phyloP scores from a whole-genome alignment of 371 early-diverging fungal genomes.

The Mortierella sp. region DNA sequence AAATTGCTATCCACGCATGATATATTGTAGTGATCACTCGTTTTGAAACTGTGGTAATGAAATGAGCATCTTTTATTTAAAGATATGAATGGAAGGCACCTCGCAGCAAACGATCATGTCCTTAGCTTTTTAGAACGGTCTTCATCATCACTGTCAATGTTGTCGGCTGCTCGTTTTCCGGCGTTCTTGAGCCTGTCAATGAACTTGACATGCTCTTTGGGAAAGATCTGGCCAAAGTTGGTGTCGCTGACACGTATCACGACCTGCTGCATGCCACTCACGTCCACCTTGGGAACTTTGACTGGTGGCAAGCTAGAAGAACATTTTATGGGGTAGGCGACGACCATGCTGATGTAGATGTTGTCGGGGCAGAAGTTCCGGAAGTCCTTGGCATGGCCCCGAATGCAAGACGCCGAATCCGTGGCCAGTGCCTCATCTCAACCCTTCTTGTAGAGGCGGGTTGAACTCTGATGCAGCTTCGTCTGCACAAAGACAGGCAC shows the following conservation, averaged over 20 bases:
- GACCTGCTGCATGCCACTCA: constrained; percentile 27
- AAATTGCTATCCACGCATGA: too few relatives aligned
- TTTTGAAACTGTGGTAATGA: too few relatives aligned
- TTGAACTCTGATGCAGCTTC: constrained; percentile 28
- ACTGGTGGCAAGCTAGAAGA: constrained; percentile 17
- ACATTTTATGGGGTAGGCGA: constrained; percentile 39
- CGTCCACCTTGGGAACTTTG: constrained; percentile 18
- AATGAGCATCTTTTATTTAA: neutral
- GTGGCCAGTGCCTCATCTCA: constrained; percentile 29
- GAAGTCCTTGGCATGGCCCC: constrained; percentile 24
- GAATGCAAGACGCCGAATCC: constrained; percentile 24
- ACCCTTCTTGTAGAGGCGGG: constrained; percentile 14
- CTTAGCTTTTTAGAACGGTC: constrained; percentile 26
- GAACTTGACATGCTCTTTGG: constrained; percentile 17
- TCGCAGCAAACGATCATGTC: constrained; percentile 1
- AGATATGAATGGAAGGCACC: too few relatives aligned
- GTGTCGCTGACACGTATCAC: constrained; percentile 25
- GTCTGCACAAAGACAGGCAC: constrained; percentile 35
- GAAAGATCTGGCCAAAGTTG: constrained; percentile 25
- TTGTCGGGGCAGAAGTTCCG: constrained; percentile 34
- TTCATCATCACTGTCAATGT: constrained; percentile 10
- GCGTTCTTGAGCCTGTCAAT: constrained; percentile 23
- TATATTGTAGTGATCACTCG: too few relatives aligned
- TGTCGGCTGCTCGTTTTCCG: constrained; percentile 17
- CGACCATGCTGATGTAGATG: constrained; percentile 38